Conservation (phyloP, 345 rosid species). For the Arabis alpina region DNA sequence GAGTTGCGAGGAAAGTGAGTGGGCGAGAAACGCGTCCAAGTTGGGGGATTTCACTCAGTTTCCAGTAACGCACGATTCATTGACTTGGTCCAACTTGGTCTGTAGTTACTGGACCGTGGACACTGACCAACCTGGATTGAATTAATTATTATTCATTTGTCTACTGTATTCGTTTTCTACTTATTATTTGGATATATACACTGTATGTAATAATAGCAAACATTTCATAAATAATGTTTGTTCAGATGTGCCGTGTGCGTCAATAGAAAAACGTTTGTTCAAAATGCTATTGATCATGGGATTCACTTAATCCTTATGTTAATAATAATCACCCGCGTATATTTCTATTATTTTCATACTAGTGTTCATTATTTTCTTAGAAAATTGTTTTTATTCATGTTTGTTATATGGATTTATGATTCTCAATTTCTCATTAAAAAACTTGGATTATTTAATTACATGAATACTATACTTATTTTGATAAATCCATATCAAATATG, state of each 20-base stretch:
- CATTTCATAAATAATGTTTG: neutral
- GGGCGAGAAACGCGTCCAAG: constrained; percentile 29
- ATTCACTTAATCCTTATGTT: too few species aligned
- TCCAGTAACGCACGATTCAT: constrained; percentile 13
- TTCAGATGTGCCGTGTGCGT: neutral
- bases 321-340: too few species aligned
- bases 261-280: too few species aligned
- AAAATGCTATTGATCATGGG: too few species aligned
- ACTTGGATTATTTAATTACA: too few species aligned
- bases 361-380: too few species aligned
- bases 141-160: neutral
- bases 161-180: neutral
- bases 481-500: too few species aligned
- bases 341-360: too few species aligned
- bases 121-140: neutral
- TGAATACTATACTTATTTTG: too few species aligned
- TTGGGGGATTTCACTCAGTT: neutral
- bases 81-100: constrained; percentile 32
- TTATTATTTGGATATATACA: neutral
- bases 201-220: neutral
- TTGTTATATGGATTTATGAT: too few species aligned
- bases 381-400: too few species aligned
- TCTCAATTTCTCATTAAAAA: too few species aligned
- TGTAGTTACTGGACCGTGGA: neutral
- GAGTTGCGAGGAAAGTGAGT: constrained; percentile 34